Conservation (phyloP, 208 protist genomes). For the Herpetomonas tarakana region DNA sequence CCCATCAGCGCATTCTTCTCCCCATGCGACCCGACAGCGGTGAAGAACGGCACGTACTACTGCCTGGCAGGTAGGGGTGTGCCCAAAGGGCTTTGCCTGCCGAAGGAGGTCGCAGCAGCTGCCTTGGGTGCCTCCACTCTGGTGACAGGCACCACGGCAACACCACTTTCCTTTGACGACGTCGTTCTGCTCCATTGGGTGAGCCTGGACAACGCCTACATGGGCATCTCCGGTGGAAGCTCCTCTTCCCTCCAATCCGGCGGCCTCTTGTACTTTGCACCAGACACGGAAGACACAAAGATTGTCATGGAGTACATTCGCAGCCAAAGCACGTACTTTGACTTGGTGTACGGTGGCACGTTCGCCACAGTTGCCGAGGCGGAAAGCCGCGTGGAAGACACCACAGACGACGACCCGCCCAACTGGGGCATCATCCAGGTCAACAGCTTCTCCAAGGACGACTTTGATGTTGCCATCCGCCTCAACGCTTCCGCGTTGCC, state of each 20-base stretch:
- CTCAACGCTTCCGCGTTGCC: constrained; percentile 40
- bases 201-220: constrained; percentile 10
- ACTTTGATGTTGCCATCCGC: constrained; percentile 38
- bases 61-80: constrained; percentile 27
- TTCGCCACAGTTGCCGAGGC: constrained; percentile 18
- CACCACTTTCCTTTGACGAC: constrained; percentile 36
- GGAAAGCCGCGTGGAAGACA: constrained; percentile 15
- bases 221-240: neutral
- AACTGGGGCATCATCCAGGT: constrained; percentile 55
- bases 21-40: neutral
- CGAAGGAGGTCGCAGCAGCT: neutral
- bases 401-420: constrained; percentile 12
- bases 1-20: no score
- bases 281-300: constrained; percentile 24
- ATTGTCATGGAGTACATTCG: constrained; percentile 36
- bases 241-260: constrained; percentile 7
- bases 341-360: constrained; percentile 32
- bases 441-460: constrained; percentile 17
- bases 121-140: neutral
- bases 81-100: constrained; percentile 22
- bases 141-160: constrained; percentile 8
- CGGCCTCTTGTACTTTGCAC: constrained; percentile 47
- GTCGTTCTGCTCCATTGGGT: constrained; percentile 55
- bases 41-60: constrained; percentile 2
- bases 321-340: constrained; percentile 24